Evolutionary conservation across 2,329 filamentous ascomycete genomes (phyloP).

Genomic region (Alternaria angustiovoidea): DNA sequence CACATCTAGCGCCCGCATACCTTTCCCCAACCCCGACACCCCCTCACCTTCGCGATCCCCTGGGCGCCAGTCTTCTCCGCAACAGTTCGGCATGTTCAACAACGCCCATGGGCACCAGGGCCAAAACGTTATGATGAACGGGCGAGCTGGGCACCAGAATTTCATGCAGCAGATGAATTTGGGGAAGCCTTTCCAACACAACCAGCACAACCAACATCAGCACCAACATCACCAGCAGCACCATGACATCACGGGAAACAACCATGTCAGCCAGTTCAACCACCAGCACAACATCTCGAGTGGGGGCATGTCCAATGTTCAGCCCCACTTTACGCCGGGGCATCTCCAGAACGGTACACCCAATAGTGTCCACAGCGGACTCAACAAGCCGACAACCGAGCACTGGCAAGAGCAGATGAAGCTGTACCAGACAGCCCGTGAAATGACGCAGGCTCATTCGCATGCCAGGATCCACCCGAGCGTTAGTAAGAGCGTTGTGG

Average conservation of each 20-base stretch:
- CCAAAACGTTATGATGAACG: constrained; percentile 80
- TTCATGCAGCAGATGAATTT: constrained; percentile 66
- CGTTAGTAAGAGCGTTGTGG: constrained; percentile 72
- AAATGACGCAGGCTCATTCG: constrained; percentile 75
- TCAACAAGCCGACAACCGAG: constrained; percentile 67
- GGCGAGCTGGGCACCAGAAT: constrained; percentile 67
- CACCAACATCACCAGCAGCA: constrained; percentile 69
- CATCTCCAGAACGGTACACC: constrained; percentile 69
- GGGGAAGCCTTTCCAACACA: constrained; percentile 73
- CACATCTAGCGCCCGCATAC: constrained; percentile 53
- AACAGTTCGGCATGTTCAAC: constrained; percentile 73
- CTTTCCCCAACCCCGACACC: constrained; percentile 58
- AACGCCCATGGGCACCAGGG: constrained; percentile 70
- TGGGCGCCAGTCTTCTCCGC: constrained; percentile 58
- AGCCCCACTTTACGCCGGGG: constrained; percentile 67
- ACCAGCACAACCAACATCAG: constrained; percentile 61
- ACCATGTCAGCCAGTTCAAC: constrained; percentile 65
- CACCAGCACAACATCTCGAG: constrained; percentile 69
- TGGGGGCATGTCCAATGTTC: constrained; percentile 70
- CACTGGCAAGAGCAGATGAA: constrained; percentile 92
- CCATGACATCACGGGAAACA: constrained; percentile 59
- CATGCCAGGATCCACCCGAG: constrained; percentile 76
- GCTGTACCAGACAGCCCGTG: constrained; percentile 75
- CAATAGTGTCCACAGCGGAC: constrained; percentile 62
- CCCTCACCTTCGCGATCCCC: constrained; percentile 67